These are phyloP conservation scores for Colletotrichum australisinense DNA, from an alignment of 2,329 filamentous ascomycete genomes.

Conservation along the genomic window DNA sequence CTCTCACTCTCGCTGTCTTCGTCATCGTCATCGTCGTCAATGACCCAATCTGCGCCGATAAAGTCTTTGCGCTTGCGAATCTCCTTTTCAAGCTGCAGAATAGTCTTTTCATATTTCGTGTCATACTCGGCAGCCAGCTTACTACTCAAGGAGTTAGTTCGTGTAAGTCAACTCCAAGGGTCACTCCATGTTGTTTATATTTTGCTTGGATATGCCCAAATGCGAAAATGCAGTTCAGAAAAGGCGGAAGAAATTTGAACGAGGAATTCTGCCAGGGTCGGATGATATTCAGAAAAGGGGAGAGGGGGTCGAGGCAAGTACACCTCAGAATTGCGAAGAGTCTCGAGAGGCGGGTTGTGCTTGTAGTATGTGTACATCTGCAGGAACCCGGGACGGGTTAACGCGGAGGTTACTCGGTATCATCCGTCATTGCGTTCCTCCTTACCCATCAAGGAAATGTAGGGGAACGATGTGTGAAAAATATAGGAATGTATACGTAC, in stretches of 20 bases:
- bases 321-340: too few species aligned
- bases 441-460: not conserved
- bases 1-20: conserved; percentile 22
- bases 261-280: not conserved
- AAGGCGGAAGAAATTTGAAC: not conserved
- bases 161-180: not conserved
- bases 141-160: conserved; percentile 46
- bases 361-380: not conserved
- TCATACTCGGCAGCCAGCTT: conserved; percentile 68
- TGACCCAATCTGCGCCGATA: conserved; percentile 69
- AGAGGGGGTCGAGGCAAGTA: too few species aligned
- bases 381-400: conserved; percentile 29
- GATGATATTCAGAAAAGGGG: too few species aligned
- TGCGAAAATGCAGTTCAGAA: not conserved
- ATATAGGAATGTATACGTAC: conserved; percentile 21
- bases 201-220: not conserved
- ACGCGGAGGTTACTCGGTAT: not conserved
- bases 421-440: not conserved
- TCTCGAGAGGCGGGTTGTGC: not conserved
- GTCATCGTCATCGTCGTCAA: conserved; percentile 49
- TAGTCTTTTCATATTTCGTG: conserved; percentile 63
- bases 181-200: not conserved
- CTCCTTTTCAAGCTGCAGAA: conserved; percentile 64
- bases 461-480: not conserved
- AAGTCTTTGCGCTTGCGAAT: conserved; percentile 67